phyloP scores from a whole-genome alignment of 1,139 yeast species.

The Suhomyces anneliseae region DNA sequence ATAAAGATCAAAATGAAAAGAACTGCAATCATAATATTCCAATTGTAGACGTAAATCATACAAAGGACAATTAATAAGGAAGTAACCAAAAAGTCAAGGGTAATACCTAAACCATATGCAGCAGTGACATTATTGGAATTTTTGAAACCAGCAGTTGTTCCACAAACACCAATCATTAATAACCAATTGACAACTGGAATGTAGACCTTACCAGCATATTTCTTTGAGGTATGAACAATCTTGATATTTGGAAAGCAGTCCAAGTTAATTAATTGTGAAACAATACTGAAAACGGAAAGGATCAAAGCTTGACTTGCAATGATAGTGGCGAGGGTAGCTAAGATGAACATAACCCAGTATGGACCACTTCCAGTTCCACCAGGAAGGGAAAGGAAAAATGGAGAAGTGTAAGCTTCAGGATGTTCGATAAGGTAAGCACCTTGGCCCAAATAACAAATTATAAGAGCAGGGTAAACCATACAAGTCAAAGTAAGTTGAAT shows the following conservation, averaged over 20 bases:
- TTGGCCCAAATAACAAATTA: slow-evolving; percentile 57
- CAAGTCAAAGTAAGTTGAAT: slow-evolving; percentile 46
- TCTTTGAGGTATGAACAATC: slow-evolving; percentile 44
- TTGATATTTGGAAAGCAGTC: slow-evolving; percentile 55
- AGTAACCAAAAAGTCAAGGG: slow-evolving; percentile 55
- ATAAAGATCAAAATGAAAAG: slow-evolving; percentile 41
- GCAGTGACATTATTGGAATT: slow-evolving; percentile 53
- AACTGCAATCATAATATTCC: slow-evolving; percentile 33
- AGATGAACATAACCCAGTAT: slow-evolving; percentile 53
- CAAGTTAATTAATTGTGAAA: slow-evolving; percentile 51
- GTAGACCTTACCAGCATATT: slow-evolving; percentile 49
- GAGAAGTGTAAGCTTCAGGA: slow-evolving; percentile 41
- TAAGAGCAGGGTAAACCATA: slow-evolving; percentile 53
- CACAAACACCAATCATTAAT: slow-evolving; percentile 49
- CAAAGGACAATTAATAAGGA: slow-evolving; percentile 45
- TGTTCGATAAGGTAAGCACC: slow-evolving; percentile 48
- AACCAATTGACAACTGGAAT: slow-evolving; percentile 51
- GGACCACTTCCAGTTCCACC: slow-evolving; percentile 44
- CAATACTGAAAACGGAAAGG: slow-evolving; percentile 53
- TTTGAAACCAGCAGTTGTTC: slow-evolving; percentile 53
- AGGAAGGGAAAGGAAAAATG: slow-evolving; percentile 53
- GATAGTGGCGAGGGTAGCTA: slow-evolving; percentile 55
- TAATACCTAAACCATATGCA: slow-evolving; percentile 61
- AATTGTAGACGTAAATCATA: slow-evolving; percentile 46
- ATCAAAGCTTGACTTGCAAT: slow-evolving; percentile 63